phyloP scores from a whole-genome alignment of 495 filamentous ascomycete species.

The Melanomma pulvis-pyrius region DNA sequence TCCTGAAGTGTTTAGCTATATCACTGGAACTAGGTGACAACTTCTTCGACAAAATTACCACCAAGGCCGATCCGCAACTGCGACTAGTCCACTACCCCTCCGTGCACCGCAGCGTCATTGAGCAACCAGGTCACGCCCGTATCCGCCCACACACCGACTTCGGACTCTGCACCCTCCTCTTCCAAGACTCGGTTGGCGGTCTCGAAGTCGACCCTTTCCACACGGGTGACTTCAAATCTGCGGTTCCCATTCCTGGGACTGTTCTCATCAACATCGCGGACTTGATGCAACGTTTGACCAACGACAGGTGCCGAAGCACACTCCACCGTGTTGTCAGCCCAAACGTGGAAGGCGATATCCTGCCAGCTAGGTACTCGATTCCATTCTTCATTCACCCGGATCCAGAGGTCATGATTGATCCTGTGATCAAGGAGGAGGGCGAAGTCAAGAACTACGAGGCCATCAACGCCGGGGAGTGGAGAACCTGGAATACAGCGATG shows the following conservation, averaged over 20 bases:
- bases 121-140: constrained; percentile 15
- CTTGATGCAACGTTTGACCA: constrained; percentile 22
- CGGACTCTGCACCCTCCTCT: constrained; percentile 52
- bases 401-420: constrained; percentile 17
- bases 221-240: constrained; percentile 16
- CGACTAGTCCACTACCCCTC: constrained; percentile 19
- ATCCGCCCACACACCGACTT: constrained; percentile 50
- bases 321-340: constrained; percentile 20
- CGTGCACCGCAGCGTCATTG: constrained; percentile 1
- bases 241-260: constrained; percentile 8
- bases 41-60: constrained; percentile 22
- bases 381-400: constrained; percentile 25
- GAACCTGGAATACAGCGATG: constrained; percentile 13
- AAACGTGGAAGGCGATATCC: constrained; percentile 6
- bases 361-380: constrained; percentile 20
- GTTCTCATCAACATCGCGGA: constrained; percentile 19
- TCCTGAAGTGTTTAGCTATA: constrained; percentile 19
- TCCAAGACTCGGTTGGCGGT: constrained; percentile 53
- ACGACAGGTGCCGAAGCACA: constrained; percentile 14
- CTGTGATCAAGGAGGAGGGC: constrained; percentile 7
- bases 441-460: constrained; percentile 15
- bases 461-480: constrained; percentile 22
- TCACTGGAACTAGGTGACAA: constrained; percentile 15
- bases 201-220: constrained; percentile 47
- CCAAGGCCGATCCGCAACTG: constrained; percentile 14